Percentiles rank a stretch among this genome's conserved stretches.
Evolutionary conservation across 2,329 filamentous ascomycete genomes (phyloP).

Genomic region (Neonectria punicea): DNA sequence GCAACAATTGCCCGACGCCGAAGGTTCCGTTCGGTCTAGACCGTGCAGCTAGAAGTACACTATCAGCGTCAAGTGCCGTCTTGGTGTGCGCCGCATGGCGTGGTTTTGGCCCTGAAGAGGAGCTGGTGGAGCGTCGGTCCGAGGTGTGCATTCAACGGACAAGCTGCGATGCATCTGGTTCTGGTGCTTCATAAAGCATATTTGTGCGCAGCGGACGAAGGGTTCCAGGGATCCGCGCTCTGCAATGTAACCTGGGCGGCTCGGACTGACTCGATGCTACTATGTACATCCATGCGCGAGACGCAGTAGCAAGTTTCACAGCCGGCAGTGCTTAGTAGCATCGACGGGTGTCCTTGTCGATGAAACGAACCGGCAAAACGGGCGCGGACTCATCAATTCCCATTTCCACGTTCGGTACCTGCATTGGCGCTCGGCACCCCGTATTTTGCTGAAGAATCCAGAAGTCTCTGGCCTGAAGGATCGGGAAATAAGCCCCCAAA

Average conservation of each 20-base stretch:
- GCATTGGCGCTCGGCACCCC: not conserved
- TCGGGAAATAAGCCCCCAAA: not conserved
- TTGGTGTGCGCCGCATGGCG: slow-evolving; percentile 2
- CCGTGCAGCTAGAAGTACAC: not conserved
- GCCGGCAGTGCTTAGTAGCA: not conserved
- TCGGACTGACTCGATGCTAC: not conserved
- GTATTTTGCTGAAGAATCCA: slow-evolving; percentile 3
- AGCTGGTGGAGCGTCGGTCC: not conserved
- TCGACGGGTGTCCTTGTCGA: not conserved
- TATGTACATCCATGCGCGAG: not conserved
- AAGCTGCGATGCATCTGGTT: not conserved
- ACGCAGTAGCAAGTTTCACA: not conserved
- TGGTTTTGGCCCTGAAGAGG: not conserved
- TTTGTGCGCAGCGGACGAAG: not conserved
- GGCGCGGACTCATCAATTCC: not conserved
- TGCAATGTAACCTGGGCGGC: not conserved
- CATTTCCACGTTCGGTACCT: not conserved
- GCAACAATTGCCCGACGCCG: not conserved
- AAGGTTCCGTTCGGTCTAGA: not conserved
- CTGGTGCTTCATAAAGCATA: not conserved
- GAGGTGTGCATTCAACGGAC: no score
- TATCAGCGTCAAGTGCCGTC: not conserved
- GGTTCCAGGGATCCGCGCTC: not conserved
- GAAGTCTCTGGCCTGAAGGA: not conserved
- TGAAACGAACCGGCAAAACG: not conserved